Evolutionary conservation across 805 yeast genomes (phyloP), one percentile per base, ranked within the genome.

Genomic region (Scheffersomyces stipitis): DNA sequence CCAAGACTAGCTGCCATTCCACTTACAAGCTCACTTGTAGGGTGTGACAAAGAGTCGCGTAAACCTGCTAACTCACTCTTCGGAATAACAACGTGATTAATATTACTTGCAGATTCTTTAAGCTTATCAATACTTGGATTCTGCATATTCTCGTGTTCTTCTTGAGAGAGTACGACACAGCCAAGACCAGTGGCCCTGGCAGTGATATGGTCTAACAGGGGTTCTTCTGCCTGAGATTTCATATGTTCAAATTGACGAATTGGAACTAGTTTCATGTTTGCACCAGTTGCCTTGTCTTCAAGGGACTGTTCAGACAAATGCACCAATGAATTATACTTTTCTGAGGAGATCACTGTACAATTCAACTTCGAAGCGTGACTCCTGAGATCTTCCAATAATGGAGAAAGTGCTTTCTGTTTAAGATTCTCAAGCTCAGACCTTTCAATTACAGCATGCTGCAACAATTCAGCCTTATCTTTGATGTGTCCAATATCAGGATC

Each of bases 111-210:
- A 15, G 45, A 38, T n/a, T 27, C 28, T n/a, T 33, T 16, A 27
- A 46, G 31, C 3, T 30, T 14, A 5, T 36, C 47, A 16, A 44
- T n/a, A 4, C 44, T 18, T 13, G 48, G 52, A 9, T 32, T 28
- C 5, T 15, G 18, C 37, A 40, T 28, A 3, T 7, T 17, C 13
- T 37, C 33, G 16, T 41, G 18, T 9, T 46, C 45, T 7, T 31
- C 33, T 12, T 7, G 7, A 7, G 24, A 20, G 10, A 20, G 9
- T 10, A 20, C 7, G 10, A 20, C 10, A 7, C 9, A 7, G 10
- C 10, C 10, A 10, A 7, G 24, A 7, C 10, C 10, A 7, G 9
- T 10, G 7, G 24, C 24, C 24, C 24, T 10, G 10, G 10, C 10
- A 20, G 24, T 7, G 9, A 20, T 7, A 7, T 20, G 24, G 24